These are phyloP conservation scores for Acanthamoeba lenticulata DNA, from an alignment of 208 protist species.

Conservation along the genomic window DNA sequence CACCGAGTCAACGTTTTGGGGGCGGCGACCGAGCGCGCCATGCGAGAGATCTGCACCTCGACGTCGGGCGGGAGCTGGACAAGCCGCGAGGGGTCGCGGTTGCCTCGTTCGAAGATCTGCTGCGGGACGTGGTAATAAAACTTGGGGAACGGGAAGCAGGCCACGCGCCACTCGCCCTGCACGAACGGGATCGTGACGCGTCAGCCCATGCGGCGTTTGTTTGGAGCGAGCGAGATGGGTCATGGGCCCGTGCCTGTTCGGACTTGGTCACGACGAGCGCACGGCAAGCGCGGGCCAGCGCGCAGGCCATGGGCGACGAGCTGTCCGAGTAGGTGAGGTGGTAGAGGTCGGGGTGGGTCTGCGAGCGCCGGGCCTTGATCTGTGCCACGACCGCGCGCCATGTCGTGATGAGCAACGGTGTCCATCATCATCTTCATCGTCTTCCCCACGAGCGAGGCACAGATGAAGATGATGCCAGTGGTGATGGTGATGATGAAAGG, in stretches of 20 bases:
- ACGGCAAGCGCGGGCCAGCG: background rate
- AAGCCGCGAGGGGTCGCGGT: background rate
- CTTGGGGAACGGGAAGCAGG: background rate
- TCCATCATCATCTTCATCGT: too few species aligned
- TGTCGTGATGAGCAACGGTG: too few species aligned
- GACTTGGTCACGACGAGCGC: background rate
- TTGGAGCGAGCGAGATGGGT: background rate
- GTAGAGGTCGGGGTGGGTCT: background rate
- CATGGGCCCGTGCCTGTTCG: background rate
- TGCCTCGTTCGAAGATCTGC: slow-evolving; percentile 21
- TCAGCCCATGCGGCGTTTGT: background rate
- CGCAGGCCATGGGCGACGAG: background rate
- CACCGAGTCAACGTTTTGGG: too few species aligned
- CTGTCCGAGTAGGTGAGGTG: background rate
- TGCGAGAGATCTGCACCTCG: too few species aligned
- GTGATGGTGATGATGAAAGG: too few species aligned
- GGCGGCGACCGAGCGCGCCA: too few species aligned
- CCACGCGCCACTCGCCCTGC: slow-evolving; percentile 1
- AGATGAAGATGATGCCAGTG: too few species aligned
- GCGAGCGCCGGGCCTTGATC: background rate
- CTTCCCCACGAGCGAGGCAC: too few species aligned
- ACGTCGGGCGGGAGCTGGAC: background rate
- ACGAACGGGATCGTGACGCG: background rate
- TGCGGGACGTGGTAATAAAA: background rate
- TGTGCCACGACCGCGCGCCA: background rate